Evolutionary conservation across 2,329 filamentous ascomycete species (phyloP).

Genomic region (Pseudogymnoascus sp.): DNA sequence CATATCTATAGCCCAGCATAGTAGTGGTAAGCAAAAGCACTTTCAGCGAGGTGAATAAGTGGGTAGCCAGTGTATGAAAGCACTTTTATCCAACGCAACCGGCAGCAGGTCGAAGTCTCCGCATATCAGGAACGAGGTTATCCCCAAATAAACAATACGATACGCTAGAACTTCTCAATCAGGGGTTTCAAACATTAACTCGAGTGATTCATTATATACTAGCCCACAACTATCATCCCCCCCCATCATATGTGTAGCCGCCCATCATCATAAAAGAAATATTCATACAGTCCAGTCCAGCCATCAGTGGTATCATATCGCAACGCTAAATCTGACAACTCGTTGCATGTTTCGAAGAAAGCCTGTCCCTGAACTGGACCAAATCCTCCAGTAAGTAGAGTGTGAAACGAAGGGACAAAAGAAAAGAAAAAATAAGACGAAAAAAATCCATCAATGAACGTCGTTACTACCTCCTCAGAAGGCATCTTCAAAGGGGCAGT

Average conservation of each 20-base stretch:
- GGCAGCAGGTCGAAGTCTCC: neutral
- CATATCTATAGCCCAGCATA: too few relatives aligned
- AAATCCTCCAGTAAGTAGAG: neutral
- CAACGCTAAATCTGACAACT: slow-evolving; percentile 8
- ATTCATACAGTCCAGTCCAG: slow-evolving; percentile 7
- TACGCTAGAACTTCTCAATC: neutral
- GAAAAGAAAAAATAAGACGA: neutral
- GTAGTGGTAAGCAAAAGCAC: too few relatives aligned
- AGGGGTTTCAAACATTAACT: neutral
- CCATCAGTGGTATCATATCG: slow-evolving; percentile 7
- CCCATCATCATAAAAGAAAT: slow-evolving; percentile 2
- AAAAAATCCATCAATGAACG: neutral
- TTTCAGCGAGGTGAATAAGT: too few relatives aligned
- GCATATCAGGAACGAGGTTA: neutral
- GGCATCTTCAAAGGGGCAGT: slow-evolving; percentile 85
- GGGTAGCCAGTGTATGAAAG: too few relatives aligned
- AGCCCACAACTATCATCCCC: neutral
- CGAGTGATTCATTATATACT: slow-evolving; percentile 7
- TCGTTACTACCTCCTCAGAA: slow-evolving; percentile 38
- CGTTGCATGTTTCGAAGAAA: neutral
- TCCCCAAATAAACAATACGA: neutral
- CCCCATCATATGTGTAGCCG: slow-evolving; percentile 1
- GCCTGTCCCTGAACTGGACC: slow-evolving; percentile 7
- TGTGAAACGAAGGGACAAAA: neutral
- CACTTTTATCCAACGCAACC: too few relatives aligned